phyloP scores from a whole-genome alignment of 441 rosid genomes.

The Croton laevigatus region DNA sequence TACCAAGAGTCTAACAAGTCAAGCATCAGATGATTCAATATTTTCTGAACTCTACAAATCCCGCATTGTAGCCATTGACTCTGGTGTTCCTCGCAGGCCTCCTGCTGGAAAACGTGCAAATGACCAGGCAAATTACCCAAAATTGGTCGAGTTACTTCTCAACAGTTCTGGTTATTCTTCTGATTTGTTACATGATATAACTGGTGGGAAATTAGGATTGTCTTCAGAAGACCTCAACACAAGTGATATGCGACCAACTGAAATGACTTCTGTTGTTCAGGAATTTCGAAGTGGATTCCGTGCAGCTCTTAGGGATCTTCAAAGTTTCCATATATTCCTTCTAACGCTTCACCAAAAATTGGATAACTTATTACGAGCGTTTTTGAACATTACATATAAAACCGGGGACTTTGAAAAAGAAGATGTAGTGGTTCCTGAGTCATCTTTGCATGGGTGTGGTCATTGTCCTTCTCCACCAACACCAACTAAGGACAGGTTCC shows the following conservation, averaged over 20 bases:
- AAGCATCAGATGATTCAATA: constrained; percentile 45
- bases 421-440: constrained; percentile 58
- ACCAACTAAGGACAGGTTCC: constrained; percentile 52
- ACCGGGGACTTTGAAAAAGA: constrained; percentile 79
- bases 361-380: constrained; percentile 68
- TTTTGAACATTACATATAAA: constrained; percentile 67
- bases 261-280: constrained; percentile 48
- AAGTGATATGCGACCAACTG: constrained; percentile 29
- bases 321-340: constrained; percentile 88
- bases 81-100: constrained; percentile 97
- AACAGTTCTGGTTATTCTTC: constrained; percentile 71
- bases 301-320: constrained; percentile 87
- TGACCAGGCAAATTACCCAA: constrained; percentile 91
- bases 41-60: constrained; percentile 38
- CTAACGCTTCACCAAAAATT: constrained; percentile 93
- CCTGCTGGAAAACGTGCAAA: constrained; percentile 96
- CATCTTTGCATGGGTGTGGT: constrained; percentile 51
- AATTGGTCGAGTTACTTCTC: constrained; percentile 90
- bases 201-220: constrained; percentile 79
- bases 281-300: constrained; percentile 88
- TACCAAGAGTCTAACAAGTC: constrained; percentile 49
- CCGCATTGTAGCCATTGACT: constrained; percentile 87
- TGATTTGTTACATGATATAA: constrained; percentile 72
- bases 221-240: constrained; percentile 38
- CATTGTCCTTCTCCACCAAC: constrained; percentile 59